Base-by-base conservation (phyloP, 2,329 filamentous ascomycete species). In the Teratosphaeriaceae sp. region DNA sequence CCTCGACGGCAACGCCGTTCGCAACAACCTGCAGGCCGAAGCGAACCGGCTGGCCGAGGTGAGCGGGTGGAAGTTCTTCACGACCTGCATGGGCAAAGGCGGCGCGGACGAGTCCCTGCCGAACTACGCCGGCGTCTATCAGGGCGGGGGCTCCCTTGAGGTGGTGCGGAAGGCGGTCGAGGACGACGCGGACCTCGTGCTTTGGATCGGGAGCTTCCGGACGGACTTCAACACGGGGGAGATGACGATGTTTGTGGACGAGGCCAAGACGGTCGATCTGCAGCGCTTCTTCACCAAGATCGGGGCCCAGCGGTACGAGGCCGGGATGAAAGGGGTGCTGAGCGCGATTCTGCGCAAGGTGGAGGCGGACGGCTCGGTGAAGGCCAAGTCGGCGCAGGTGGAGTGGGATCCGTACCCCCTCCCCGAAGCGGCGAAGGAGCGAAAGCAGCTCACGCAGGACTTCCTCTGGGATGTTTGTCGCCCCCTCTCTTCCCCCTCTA, bases 251-350 rank as follows among this genome's bases (percentile, higher is more conserved):
- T 43, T 52, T 11, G 45, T 61, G 3, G 34, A 52, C 3, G 44
- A 53, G 15, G 40, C 47, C 15, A 48, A 39, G 7, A 54, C 53
- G 15, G 53, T 63, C 31, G 60, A 64, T 35, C 58, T 65, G 35
- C 59, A 63, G 66, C 85, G 80, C 60, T 80, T 78, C 46, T 76
- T 79, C 52, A 80, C 84, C 55, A 77, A 78, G 41, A 48, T 51
- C 38, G 41, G 34, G 40, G 88, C 87, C 64, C 85, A 85, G 0
- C 80, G 85, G 52, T 94, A 85, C 0, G 80, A 81, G 36, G 75
- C 92, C 7, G 75, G 79, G 46, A 50, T 54, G 44, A 33, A 46
- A 46, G 82, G 84, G 38, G 84, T 94, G 15, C 72, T 96, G 24
- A 74, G 73, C 47, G 86, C 86, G 60, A 64, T 38, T 11, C 11